Conservation (phyloP, 2,329 filamentous ascomycete species). For the Fusarium sp. region DNA sequence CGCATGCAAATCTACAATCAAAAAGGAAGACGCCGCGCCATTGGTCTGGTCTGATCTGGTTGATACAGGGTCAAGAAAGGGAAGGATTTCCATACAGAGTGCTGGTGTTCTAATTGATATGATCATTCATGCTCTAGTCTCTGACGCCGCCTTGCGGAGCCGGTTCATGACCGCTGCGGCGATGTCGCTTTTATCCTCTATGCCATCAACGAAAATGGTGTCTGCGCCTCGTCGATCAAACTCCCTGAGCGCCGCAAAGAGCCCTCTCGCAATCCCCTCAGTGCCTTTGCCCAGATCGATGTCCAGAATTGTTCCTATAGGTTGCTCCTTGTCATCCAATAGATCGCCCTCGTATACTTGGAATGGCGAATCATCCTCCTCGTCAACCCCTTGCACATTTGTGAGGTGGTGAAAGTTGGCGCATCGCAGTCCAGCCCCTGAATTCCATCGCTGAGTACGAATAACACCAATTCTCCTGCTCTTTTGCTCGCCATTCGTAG, state of each 20-base stretch:
- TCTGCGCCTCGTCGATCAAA: conserved; percentile 85
- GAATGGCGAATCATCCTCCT: conserved; percentile 53
- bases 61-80: conserved; percentile 36
- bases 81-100: conserved; percentile 43
- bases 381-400: conserved; percentile 41
- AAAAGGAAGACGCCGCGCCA: conserved; percentile 39
- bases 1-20: conserved; percentile 45
- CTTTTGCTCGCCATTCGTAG: conserved; percentile 34
- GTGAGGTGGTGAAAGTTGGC: conserved; percentile 46
- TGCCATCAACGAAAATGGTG: conserved; percentile 91
- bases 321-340: conserved; percentile 50
- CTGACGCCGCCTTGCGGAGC: conserved; percentile 80
- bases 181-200: conserved; percentile 82
- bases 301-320: conserved; percentile 69
- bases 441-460: conserved; percentile 67
- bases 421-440: conserved; percentile 58
- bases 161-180: conserved; percentile 90
- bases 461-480: conserved; percentile 64
- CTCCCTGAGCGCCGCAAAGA: conserved; percentile 89
- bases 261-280: conserved; percentile 81
- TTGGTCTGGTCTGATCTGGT: conserved; percentile 42
- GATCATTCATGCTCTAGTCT: conserved; percentile 64
- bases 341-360: conserved; percentile 60
- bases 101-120: conserved; percentile 51
- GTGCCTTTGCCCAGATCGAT: conserved; percentile 79